Percentiles rank a stretch among this genome's conserved stretches.
These are phyloP conservation scores for Paxillus rubicundulus DNA, from an alignment of 768 basidiomycete genomes.

Conservation along the genomic window DNA sequence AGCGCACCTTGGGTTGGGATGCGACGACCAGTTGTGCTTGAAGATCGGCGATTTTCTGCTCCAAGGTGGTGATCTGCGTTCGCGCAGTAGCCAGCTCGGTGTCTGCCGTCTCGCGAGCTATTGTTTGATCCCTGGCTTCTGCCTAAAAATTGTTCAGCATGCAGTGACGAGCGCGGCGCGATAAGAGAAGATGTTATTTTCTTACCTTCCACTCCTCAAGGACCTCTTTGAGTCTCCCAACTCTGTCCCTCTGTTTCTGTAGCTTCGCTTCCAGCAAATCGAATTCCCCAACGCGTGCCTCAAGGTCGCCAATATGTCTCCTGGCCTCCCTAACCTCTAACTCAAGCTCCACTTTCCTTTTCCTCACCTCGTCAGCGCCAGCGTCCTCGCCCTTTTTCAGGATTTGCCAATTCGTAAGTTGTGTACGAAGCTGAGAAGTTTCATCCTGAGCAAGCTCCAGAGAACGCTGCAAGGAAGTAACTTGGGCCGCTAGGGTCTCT, in stretches of 20 bases:
- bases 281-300: constrained; percentile 21
- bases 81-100: constrained; percentile 35
- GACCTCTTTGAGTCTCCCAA: constrained; percentile 42
- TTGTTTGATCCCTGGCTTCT: constrained; percentile 36
- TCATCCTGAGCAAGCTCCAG: constrained; percentile 59
- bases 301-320: constrained; percentile 28
- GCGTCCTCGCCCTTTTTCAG: constrained; percentile 63
- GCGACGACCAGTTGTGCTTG: constrained; percentile 42
- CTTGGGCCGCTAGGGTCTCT: constrained; percentile 52
- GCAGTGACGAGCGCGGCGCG: background rate
- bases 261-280: constrained; percentile 35
- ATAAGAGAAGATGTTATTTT: background rate
- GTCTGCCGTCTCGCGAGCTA: constrained; percentile 35
- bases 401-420: constrained; percentile 67
- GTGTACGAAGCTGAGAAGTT: constrained; percentile 54
- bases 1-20: constrained; percentile 27
- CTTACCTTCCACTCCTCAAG: constrained; percentile 48
- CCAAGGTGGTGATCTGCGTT: constrained; percentile 20
- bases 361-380: constrained; percentile 54
- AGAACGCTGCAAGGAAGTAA: constrained; percentile 51
- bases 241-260: constrained; percentile 43
- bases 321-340: constrained; percentile 49
- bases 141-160: constrained; percentile 28
- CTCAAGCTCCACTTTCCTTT: constrained; percentile 56
- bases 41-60: constrained; percentile 45